A percentile compares a stretch with the other conserved stretches of the same genome.
These are phyloP conservation scores for Collybia nuda DNA, from an alignment of 768 basidiomycete species.

Conservation along the genomic window DNA sequence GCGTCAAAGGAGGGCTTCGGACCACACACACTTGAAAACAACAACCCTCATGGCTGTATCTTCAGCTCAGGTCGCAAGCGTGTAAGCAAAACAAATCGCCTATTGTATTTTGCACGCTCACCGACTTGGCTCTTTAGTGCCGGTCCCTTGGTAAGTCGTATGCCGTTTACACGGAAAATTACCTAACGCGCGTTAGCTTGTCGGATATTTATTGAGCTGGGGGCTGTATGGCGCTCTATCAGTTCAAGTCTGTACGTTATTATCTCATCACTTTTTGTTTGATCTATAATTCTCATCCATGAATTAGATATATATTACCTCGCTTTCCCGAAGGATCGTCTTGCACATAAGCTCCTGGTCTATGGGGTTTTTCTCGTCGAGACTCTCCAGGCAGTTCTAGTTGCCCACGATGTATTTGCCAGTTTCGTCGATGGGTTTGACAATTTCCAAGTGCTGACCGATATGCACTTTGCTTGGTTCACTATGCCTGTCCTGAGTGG, in stretches of 20 bases:
- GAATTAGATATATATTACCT: constrained; percentile 26
- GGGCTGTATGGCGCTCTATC: constrained; percentile 5
- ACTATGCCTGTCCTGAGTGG: constrained; percentile 26
- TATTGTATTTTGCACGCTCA: too few species aligned
- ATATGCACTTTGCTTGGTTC: constrained; percentile 21
- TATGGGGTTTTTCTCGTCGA: constrained; percentile 23
- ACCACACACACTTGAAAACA: too few species aligned
- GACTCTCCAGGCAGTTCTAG: constrained; percentile 21
- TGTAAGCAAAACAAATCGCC: too few species aligned
- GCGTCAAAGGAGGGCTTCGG: too few species aligned
- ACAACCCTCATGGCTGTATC: too few species aligned
- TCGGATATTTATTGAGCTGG: constrained; percentile 5
- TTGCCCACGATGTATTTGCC: constrained; percentile 20
- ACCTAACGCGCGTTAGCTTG: neutral
- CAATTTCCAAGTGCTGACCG: constrained; percentile 13
- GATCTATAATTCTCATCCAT: neutral
- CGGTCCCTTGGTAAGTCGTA: too few species aligned
- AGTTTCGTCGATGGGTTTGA: constrained; percentile 12
- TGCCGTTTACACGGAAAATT: too few species aligned
- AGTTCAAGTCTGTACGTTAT: constrained; percentile 3
- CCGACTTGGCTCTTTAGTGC: too few species aligned
- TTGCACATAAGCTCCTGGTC: constrained; percentile 20
- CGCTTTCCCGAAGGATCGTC: constrained; percentile 27
- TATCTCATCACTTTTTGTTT: too few species aligned
- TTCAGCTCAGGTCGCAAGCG: too few species aligned